Evolutionary conservation across 2,329 filamentous ascomycete genomes (phyloP).

Genomic region (Nothomitra cinnamomea): DNA sequence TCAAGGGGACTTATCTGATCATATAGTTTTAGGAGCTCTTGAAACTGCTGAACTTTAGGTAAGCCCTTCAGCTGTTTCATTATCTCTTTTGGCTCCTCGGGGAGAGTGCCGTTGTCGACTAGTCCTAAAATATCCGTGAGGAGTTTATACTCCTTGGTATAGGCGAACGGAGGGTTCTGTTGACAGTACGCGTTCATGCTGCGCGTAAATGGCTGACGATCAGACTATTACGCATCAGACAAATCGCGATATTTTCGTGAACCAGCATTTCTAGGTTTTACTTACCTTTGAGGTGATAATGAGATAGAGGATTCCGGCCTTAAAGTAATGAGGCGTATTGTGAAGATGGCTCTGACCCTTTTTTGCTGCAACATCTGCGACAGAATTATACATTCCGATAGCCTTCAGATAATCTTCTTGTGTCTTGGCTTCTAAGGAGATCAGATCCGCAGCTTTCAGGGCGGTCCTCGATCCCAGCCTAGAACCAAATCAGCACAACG

Average conservation of each 20-base stretch:
- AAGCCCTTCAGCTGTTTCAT: too few relatives aligned
- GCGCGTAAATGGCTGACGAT: too few relatives aligned
- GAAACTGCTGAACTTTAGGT: too few relatives aligned
- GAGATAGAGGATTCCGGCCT: slow-evolving; percentile 82
- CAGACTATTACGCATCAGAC: too few relatives aligned
- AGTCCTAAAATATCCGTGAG: slow-evolving; percentile 60
- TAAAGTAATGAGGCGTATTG: too few relatives aligned
- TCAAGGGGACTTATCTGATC: slow-evolving; percentile 88
- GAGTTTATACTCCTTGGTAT: slow-evolving; percentile 66
- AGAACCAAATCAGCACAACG: slow-evolving; percentile 3
- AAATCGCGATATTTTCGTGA: too few relatives aligned
- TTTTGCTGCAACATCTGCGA: slow-evolving; percentile 58
- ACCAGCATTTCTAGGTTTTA: slow-evolving; percentile 19
- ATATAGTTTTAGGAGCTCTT: too few relatives aligned
- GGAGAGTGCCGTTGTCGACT: slow-evolving; percentile 61
- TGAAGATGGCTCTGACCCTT: too few relatives aligned
- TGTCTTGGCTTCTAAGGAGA: too few relatives aligned
- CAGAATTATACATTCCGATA: slow-evolving; percentile 68
- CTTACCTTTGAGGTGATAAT: slow-evolving; percentile 19
- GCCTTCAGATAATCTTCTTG: slow-evolving; percentile 72
- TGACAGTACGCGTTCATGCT: slow-evolving; percentile 72
- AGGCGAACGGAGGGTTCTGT: slow-evolving; percentile 57
- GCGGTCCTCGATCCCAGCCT: slow-evolving; percentile 85
- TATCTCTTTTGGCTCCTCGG: slow-evolving; percentile 76
- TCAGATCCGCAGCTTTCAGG: slow-evolving; percentile 79